These are phyloP conservation scores for carrot (Daucus carota) DNA, from an alignment of 129 eudicot genomes.

Conservation along the genomic window DH1_v3.0 NC_030381.2:19362001-19362500, in stretches of 20 bases:
- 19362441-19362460: no score
- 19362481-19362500: not conserved
- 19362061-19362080: constrained; percentile 7
- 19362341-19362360: not conserved
- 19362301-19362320: not conserved
- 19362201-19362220: not conserved
- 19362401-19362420: not conserved
- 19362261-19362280: not conserved
- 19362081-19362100: constrained; percentile 80
- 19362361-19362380: not conserved
- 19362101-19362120: constrained; percentile 99
- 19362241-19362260: not conserved
- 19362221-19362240: not conserved
- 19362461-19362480: no score
- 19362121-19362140: constrained; percentile 90
- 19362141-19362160: constrained; percentile 98
- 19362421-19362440: not conserved
- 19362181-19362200: not conserved
- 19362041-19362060: not conserved
- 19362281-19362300: not conserved
- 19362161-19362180: not conserved
- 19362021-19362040: not conserved
- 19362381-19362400: not conserved
- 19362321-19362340: not conserved
- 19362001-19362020: constrained; percentile 92